These are phyloP conservation scores for Diaporthe capsici DNA, from an alignment of 2,329 filamentous ascomycete genomes.

Conservation along the genomic window DNA sequence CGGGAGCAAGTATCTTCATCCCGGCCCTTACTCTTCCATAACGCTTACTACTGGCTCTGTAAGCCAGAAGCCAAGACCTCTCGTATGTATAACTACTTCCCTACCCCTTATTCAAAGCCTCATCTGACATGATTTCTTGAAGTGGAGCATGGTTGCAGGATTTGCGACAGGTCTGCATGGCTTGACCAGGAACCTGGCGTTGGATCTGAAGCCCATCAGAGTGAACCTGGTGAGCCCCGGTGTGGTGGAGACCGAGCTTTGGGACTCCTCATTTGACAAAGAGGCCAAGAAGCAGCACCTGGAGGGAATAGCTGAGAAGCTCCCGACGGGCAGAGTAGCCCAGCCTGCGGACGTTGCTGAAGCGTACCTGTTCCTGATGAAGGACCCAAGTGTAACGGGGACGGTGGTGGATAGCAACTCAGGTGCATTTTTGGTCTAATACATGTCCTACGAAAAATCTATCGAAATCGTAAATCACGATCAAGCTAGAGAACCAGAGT, in stretches of 20 bases:
- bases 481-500: neutral
- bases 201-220: slow-evolving; percentile 74
- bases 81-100: slow-evolving; percentile 47
- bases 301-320: slow-evolving; percentile 38
- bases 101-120: too few relatives aligned
- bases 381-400: slow-evolving; percentile 48
- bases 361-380: slow-evolving; percentile 49
- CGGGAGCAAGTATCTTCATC: slow-evolving; percentile 47
- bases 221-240: slow-evolving; percentile 75
- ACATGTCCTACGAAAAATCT: too few relatives aligned
- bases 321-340: slow-evolving; percentile 44
- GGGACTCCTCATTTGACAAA: slow-evolving; percentile 48
- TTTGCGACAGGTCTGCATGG: slow-evolving; percentile 66
- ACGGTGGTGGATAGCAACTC: slow-evolving; percentile 45
- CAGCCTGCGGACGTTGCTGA: slow-evolving; percentile 48
- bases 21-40: slow-evolving; percentile 58
- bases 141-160: slow-evolving; percentile 64
- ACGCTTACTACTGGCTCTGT: slow-evolving; percentile 70
- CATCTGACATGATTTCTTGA: neutral
- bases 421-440: slow-evolving; percentile 43
- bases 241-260: slow-evolving; percentile 62
- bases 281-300: slow-evolving; percentile 43
- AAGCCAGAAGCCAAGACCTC: slow-evolving; percentile 59
- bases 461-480: too few relatives aligned
- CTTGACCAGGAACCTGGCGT: slow-evolving; percentile 68